These are phyloP conservation scores for Boletellus ananas DNA, from an alignment of 768 basidiomycete species.

Conservation along the genomic window DNA sequence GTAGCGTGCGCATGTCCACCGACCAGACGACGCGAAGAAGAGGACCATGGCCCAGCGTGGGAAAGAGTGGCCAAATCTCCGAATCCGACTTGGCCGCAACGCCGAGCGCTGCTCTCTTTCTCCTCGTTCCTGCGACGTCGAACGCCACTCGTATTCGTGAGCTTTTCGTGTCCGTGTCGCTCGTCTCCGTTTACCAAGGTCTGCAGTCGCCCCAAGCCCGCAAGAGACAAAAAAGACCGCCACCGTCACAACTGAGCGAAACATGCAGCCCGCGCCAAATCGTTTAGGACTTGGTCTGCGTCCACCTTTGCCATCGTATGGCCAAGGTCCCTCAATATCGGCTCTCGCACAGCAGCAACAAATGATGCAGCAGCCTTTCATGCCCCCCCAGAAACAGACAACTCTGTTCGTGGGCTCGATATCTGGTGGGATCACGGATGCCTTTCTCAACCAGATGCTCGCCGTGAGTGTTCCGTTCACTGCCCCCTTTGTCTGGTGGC, in stretches of 20 bases:
- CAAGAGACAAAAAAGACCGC: neutral
- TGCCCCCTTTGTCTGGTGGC: neutral
- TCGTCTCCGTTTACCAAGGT: neutral
- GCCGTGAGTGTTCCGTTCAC: slow-evolving; percentile 46
- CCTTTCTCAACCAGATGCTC: slow-evolving; percentile 74
- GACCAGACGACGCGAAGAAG: slow-evolving; percentile 57
- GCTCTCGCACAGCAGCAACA: slow-evolving; percentile 87
- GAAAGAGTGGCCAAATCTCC: neutral
- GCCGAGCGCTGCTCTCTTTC: neutral
- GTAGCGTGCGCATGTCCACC: neutral
- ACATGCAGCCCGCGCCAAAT: slow-evolving; percentile 67
- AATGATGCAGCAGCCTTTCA: slow-evolving; percentile 53
- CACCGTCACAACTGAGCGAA: slow-evolving; percentile 1
- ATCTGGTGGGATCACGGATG: slow-evolving; percentile 86
- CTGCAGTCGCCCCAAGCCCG: neutral
- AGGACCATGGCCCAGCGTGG: slow-evolving; percentile 46
- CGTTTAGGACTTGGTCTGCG: slow-evolving; percentile 86
- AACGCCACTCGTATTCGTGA: neutral
- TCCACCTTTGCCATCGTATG: slow-evolving; percentile 81
- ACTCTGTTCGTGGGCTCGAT: slow-evolving; percentile 93
- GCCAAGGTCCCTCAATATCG: slow-evolving; percentile 89
- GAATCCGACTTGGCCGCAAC: neutral
- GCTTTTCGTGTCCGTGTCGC: neutral
- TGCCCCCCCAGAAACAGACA: slow-evolving; percentile 69
- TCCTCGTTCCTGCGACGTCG: neutral